Conservation (phyloP, 495 filamentous ascomycete species). For the Xylaria venustula region DNA sequence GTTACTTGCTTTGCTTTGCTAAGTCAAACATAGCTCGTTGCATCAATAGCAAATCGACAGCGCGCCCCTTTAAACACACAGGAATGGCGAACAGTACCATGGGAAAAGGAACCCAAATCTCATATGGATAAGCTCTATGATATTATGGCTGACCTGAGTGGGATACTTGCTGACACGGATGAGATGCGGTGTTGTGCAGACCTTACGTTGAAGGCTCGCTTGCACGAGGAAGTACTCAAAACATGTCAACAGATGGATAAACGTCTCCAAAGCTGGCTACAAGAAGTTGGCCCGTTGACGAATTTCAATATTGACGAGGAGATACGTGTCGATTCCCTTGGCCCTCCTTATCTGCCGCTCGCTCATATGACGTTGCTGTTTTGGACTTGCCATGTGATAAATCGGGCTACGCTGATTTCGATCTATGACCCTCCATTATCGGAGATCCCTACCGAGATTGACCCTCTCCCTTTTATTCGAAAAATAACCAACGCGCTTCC, state of each 20-base stretch:
- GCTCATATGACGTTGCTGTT: constrained; percentile 12
- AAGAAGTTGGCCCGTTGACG: neutral
- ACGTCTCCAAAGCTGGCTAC: neutral
- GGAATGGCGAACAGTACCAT: constrained; percentile 28
- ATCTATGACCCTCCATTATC: neutral
- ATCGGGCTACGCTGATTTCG: constrained; percentile 2
- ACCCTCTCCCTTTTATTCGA: neutral
- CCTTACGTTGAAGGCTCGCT: neutral
- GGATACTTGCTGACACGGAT: constrained; percentile 20
- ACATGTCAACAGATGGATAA: neutral
- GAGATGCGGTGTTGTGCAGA: constrained; percentile 13
- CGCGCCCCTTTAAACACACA: constrained; percentile 15
- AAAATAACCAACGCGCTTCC: constrained; percentile 5
- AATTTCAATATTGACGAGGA: neutral
- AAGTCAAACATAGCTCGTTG: constrained; percentile 12
- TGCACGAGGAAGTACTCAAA: neutral
- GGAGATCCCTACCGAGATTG: neutral
- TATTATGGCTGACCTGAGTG: constrained; percentile 23
- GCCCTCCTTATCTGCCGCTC: neutral
- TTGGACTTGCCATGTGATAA: neutral
- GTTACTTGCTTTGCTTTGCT: neutral
- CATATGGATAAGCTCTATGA: constrained; percentile 25
- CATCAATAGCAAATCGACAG: constrained; percentile 15
- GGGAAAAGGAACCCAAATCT: constrained; percentile 21
- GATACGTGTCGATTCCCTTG: neutral